Evolutionary conservation across 768 basidiomycete genomes (phyloP), one percentile per base, ranked within the genome.

Genomic region (Trametes sanguinea): DNA sequence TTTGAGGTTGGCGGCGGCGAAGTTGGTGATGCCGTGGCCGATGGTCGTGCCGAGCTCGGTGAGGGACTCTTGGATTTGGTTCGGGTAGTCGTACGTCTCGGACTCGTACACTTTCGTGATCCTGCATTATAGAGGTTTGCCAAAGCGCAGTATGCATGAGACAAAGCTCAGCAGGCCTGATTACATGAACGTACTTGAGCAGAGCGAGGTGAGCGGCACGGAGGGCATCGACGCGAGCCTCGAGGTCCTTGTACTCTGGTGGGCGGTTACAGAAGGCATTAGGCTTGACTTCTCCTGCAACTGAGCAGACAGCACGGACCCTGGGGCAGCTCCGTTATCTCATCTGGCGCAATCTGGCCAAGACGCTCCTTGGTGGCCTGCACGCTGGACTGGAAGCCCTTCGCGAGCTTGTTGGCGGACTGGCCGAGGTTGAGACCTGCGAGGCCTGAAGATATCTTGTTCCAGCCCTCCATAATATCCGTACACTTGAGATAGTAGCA

Each of bases 191-290:
- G 57, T 65, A 91, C 93, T 89, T 97, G 76, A 95, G 81, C 52
- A 98, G 64, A 3, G 82, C 71, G 55, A 89, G 71, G 71, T 96
- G 94, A 4, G 92, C 89, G 47, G 82, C 77, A 66, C 87, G 85
- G 54, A 99, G 85, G 33, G 93, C 94, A 76, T 99, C 97, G 43
- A 98, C 97, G 58, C 94, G 89, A 48, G 88, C 81, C 76, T 99
- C 97, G 66, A 99, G 86, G 72, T 96, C 93, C 70, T 89, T 95
- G 83, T 98, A 99, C 75, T 99, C 96, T 92, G 78, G 16, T n/a
- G 16, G 32, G 7, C 10, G 27, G 33, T 37, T 29, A 40, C 22
- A 39, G 52, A 13, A 39, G 33, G 22, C 13, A 22, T 44, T 16
- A 50, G 39, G 3, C 16, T 35, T 5, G 16, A 14, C 6, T n/a